Conservation (phyloP, 2,329 filamentous ascomycete species). For the Aspergillus ochraceoroseus region DNA sequence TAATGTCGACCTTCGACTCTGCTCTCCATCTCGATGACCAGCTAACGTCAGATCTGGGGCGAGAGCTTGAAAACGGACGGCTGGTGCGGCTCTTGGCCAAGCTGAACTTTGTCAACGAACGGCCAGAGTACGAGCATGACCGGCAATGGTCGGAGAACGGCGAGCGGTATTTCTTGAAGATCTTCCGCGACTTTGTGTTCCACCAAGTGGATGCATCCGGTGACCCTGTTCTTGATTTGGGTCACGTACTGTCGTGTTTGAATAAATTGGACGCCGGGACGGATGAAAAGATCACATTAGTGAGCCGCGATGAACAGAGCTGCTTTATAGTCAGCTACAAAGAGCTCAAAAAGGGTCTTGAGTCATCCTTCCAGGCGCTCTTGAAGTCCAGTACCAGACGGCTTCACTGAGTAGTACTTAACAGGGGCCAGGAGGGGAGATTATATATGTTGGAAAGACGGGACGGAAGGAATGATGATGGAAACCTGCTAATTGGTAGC, state of each 20-base stretch:
- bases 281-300: slow-evolving; percentile 78
- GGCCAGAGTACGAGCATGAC: slow-evolving; percentile 76
- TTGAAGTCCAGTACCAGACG: slow-evolving; percentile 40
- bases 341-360: slow-evolving; percentile 67
- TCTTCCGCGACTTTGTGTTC: slow-evolving; percentile 96
- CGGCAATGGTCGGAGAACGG: slow-evolving; percentile 84
- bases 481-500: no score
- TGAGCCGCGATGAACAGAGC: slow-evolving; percentile 85
- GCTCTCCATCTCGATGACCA: slow-evolving; percentile 75
- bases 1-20: slow-evolving; percentile 70
- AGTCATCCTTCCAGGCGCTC: slow-evolving; percentile 58
- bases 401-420: slow-evolving; percentile 26
- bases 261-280: slow-evolving; percentile 90
- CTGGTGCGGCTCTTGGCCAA: slow-evolving; percentile 77
- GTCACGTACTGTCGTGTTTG: slow-evolving; percentile 77
- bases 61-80: slow-evolving; percentile 85
- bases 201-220: slow-evolving; percentile 87
- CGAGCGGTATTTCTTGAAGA: slow-evolving; percentile 84
- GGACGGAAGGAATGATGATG: background rate
- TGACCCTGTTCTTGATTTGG: slow-evolving; percentile 76
- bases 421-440: slow-evolving; percentile 2
- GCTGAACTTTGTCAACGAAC: slow-evolving; percentile 80
- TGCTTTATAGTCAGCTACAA: slow-evolving; percentile 85
- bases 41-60: slow-evolving; percentile 63
- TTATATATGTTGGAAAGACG: slow-evolving; percentile 12